Conservation (phyloP, 257 asterid species). For the Haberlea rhodopensis region DNA sequence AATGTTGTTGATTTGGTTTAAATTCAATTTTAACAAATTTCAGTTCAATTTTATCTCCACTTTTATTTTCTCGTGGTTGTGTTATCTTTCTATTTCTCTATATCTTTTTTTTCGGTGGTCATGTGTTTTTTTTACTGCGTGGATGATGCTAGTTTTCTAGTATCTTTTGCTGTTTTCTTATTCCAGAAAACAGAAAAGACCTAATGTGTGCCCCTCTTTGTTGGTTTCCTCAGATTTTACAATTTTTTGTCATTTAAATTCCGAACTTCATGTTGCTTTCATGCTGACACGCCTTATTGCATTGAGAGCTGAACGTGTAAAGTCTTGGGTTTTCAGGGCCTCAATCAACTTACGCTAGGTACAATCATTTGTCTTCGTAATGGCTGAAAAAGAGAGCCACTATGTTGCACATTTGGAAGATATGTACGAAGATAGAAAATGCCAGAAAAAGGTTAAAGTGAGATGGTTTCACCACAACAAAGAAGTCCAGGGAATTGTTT, state of each 20-base stretch:
- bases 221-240: too few species aligned
- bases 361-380: conserved; percentile 82
- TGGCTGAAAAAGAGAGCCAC: conserved; percentile 92
- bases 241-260: conserved; percentile 10
- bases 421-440: conserved; percentile 94
- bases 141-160: too few species aligned
- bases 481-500: conserved; percentile 76
- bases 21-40: background rate
- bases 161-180: too few species aligned
- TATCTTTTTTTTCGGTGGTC: too few species aligned
- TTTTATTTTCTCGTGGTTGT: too few species aligned
- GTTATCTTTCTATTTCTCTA: too few species aligned
- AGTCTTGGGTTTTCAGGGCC: conserved; percentile 30
- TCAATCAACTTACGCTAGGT: conserved; percentile 39
- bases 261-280: background rate
- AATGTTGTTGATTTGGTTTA: too few species aligned
- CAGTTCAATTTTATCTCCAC: background rate
- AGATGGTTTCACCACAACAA: conserved; percentile 93
- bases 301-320: background rate
- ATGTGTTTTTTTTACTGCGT: too few species aligned
- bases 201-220: background rate
- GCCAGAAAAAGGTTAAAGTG: conserved; percentile 91
- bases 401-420: conserved; percentile 90
- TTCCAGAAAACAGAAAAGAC: too few species aligned
- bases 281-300: conserved; percentile 2